Evolutionary conservation across 1,284 basidiomycete species (phyloP), one percentile per base, ranked within the genome.

Genomic region (Porogramme epimiltina): DNA sequence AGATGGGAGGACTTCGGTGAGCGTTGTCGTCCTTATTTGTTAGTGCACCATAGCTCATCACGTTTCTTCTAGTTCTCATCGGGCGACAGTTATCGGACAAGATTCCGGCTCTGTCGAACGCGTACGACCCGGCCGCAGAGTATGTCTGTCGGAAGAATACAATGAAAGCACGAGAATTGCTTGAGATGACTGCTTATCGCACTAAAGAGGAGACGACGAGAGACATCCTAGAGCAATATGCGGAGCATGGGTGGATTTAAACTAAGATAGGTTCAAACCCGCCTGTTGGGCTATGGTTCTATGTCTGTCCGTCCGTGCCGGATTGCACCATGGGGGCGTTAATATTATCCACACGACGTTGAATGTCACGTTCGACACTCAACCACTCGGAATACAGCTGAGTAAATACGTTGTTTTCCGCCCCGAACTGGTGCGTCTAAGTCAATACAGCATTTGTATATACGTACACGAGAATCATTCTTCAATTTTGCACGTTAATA

Each of bases 141-240:
- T 22, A 67, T 49, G 28, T 57, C 49, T 40, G 48, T 4, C 41
- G 51, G 16, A 70, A 61, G 40, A 49, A 69, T 38, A 62, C 66
- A 0, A 28, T 58, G 3, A 80, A 79, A 53, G 70, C 68, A 6
- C 63, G 70, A 75, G 74, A 3, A 55, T 11, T 42, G 3, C 40
- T 42, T 10, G 40, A 23, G 15, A 23, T 42, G 40, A 15, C 18
- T 19, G 18, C 55, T 53, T 55, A 23, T 51, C 34, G 71, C 15
- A 59, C 67, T 10, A 68, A 79, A 38, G 67, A 72, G 51, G 66
- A 78, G 50, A 71, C 62, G 6, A 64, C 71, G 15, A 68, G 54
- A 47, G 77, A 77, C 49, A 74, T 66, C 0, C 54, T 77, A 16
- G 62, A 58, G 0, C 67, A 73, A 49, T 70, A 71, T 50, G 68